These are phyloP conservation scores for Amphichorda felina DNA, from an alignment of 2,329 filamentous ascomycete genomes.

Conservation along the genomic window DNA sequence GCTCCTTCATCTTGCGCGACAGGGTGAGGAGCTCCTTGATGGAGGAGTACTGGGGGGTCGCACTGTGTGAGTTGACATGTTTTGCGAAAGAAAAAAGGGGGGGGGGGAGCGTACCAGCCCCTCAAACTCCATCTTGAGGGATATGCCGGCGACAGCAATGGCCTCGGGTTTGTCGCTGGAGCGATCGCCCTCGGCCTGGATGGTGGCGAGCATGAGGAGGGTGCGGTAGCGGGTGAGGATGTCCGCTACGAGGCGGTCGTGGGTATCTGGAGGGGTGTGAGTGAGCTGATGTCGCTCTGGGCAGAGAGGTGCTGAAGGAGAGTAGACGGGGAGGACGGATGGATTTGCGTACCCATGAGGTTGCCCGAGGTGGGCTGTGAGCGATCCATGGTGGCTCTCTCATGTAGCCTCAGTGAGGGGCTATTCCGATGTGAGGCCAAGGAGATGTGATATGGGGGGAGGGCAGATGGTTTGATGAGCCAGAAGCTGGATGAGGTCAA, in stretches of 20 bases:
- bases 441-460: too few species aligned
- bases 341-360: constrained; percentile 4
- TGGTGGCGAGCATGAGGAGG: constrained; percentile 29
- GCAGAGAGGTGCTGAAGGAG: background rate
- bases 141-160: constrained; percentile 28
- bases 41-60: constrained; percentile 27
- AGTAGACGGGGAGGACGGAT: background rate
- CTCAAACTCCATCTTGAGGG: constrained; percentile 33
- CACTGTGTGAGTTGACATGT: background rate
- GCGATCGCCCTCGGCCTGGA: constrained; percentile 25
- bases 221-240: constrained; percentile 30
- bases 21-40: constrained; percentile 32
- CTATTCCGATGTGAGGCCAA: too few species aligned
- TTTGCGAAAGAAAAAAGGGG: background rate
- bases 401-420: too few species aligned
- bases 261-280: constrained; percentile 29
- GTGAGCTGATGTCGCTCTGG: background rate
- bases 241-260: constrained; percentile 31
- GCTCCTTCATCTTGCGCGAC: constrained; percentile 30
- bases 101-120: constrained; percentile 18
- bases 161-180: constrained; percentile 26
- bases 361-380: constrained; percentile 4
- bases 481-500: background rate
- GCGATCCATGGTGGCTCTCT: constrained; percentile 3
- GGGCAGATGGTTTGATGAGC: too few species aligned